Evolutionary conservation across 768 basidiomycete species (phyloP).

Genomic region (Russula vinacea): DNA sequence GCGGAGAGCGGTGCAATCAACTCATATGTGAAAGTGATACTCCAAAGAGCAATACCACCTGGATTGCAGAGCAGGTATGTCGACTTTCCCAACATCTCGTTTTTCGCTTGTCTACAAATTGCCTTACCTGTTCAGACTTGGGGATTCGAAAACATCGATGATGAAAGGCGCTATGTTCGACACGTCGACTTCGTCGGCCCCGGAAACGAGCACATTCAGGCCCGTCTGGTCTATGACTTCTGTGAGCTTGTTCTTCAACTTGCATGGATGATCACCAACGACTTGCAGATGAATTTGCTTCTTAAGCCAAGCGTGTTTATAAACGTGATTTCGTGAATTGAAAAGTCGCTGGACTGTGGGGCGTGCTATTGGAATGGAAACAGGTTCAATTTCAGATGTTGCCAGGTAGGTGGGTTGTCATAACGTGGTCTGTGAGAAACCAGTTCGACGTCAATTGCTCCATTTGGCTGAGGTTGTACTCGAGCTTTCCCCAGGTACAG

Average conservation of each 20-base stretch:
- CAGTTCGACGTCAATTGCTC: too few relatives aligned
- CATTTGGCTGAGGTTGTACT: neutral
- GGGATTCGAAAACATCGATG: slow-evolving; percentile 29
- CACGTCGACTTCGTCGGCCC: slow-evolving; percentile 27
- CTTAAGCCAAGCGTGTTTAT: neutral
- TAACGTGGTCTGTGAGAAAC: too few relatives aligned
- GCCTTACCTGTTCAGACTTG: slow-evolving; percentile 23
- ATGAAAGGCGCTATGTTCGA: slow-evolving; percentile 28
- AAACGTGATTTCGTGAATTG: neutral
- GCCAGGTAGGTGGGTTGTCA: neutral
- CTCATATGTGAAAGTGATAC: slow-evolving; percentile 54
- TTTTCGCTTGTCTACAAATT: neutral
- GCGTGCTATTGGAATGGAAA: neutral
- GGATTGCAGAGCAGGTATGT: slow-evolving; percentile 63
- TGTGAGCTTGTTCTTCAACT: slow-evolving; percentile 19
- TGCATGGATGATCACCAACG: neutral
- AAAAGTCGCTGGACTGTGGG: neutral
- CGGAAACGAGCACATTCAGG: slow-evolving; percentile 27
- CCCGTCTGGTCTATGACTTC: slow-evolving; percentile 34
- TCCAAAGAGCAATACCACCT: slow-evolving; percentile 54
- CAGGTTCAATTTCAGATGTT: neutral
- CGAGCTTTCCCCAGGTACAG: slow-evolving; percentile 28
- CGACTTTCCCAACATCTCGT: neutral
- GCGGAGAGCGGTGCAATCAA: slow-evolving; percentile 39
- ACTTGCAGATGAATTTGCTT: neutral